Evolutionary conservation across 495 filamentous ascomycete genomes (phyloP).

Genomic region (Tetracladium setigerum): DNA sequence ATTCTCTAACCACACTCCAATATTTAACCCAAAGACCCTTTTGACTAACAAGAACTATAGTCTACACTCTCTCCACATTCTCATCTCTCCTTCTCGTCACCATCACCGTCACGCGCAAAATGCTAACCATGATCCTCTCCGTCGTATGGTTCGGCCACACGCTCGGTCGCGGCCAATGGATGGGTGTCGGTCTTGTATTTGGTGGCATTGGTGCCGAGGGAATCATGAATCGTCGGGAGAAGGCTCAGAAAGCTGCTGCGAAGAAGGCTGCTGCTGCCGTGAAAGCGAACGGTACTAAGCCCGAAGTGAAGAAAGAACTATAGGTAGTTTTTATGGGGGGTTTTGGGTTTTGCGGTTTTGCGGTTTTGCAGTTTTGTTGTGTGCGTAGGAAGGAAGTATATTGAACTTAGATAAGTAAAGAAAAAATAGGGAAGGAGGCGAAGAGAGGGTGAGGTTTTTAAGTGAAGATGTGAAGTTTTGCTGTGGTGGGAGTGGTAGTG

Average conservation of each 20-base stretch:
- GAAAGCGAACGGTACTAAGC: conserved; percentile 62
- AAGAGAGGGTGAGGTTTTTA: too few species aligned
- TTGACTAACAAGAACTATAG: conserved; percentile 28
- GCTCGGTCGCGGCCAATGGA: conserved; percentile 77
- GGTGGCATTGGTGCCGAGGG: conserved; percentile 91
- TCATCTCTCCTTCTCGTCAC: conserved; percentile 89
- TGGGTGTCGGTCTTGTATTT: conserved; percentile 89
- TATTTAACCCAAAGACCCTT: too few species aligned
- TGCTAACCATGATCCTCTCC: conserved; percentile 96
- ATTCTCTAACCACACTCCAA: neutral
- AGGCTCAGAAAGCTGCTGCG: conserved; percentile 68
- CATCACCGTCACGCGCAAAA: conserved; percentile 95
- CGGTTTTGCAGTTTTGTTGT: neutral
- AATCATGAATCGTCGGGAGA: conserved; percentile 71
- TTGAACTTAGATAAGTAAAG: too few species aligned
- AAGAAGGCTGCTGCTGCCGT: conserved; percentile 49
- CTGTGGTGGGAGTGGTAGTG: too few species aligned
- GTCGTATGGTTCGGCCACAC: conserved; percentile 92
- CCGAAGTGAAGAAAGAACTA: conserved; percentile 14
- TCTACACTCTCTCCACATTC: conserved; percentile 89
- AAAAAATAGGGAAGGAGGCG: too few species aligned
- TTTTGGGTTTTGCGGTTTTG: neutral
- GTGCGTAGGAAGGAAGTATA: too few species aligned
- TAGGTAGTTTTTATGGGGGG: neutral
- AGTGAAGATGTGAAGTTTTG: too few species aligned